Conservation (phyloP, 345 rosid species). For the Conringia planisiliqua region DNA sequence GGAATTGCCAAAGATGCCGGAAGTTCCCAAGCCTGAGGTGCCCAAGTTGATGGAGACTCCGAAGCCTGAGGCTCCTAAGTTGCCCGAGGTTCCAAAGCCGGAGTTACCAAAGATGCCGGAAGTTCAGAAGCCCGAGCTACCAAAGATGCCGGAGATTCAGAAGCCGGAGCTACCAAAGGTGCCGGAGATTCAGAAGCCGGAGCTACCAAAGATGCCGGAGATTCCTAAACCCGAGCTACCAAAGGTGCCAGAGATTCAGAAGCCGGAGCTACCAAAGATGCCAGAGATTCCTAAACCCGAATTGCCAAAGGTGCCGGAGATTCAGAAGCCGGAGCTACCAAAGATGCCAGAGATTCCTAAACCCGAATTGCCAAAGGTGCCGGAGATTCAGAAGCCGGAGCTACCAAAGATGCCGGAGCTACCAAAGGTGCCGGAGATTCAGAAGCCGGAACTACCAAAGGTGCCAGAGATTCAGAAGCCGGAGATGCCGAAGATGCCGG, state of each 20-base stretch:
- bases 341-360: constrained; percentile 2
- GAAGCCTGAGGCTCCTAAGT: constrained; percentile 1
- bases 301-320: background rate
- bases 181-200: background rate
- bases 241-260: background rate
- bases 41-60: constrained; percentile 8
- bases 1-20: background rate
- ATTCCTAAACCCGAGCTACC: background rate
- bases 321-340: background rate
- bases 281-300: background rate
- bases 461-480: background rate
- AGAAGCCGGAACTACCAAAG: background rate
- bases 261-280: background rate
- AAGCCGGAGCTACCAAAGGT: constrained; percentile 5
- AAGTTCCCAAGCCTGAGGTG: constrained; percentile 20
- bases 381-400: constrained; percentile 19
- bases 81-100: background rate
- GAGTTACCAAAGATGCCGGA: constrained; percentile 13
- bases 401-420: constrained; percentile 4
- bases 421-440: constrained; percentile 14
- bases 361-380: background rate
- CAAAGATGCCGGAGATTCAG: background rate
- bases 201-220: background rate
- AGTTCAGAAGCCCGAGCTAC: constrained; percentile 17
- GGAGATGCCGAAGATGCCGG: background rate